A percentile compares a stretch with the other conserved stretches of the same genome.
Evolutionary conservation across 179 eudicot genomes (phyloP).

Genomic region (Gypsophila paniculata): DNA sequence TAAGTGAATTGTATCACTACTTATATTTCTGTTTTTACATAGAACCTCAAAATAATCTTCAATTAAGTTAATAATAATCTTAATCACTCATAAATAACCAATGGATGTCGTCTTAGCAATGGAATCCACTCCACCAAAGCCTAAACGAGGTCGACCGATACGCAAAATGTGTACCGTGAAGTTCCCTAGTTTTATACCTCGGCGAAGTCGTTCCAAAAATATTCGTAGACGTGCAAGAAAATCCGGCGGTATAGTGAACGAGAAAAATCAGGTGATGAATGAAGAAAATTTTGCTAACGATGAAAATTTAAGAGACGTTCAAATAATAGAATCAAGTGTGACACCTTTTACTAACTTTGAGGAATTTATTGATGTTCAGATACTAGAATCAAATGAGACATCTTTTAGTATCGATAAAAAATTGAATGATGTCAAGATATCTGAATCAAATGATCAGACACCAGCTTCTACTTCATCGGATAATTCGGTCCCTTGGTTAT

Average conservation of each 20-base stretch:
- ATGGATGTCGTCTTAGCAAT: background rate
- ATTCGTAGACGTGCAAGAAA: background rate
- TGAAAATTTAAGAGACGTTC: background rate
- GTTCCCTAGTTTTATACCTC: background rate
- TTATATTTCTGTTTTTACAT: too few relatives aligned
- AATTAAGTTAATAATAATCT: too few relatives aligned
- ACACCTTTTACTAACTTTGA: background rate
- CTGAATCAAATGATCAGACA: background rate
- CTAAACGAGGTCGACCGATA: background rate
- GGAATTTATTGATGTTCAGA: background rate
- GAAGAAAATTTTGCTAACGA: background rate
- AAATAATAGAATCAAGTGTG: background rate
- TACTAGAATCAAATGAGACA: background rate
- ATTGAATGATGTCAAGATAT: background rate
- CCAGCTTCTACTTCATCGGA: background rate
- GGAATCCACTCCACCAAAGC: background rate
- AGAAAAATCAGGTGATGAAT: background rate
- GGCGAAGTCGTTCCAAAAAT: background rate
- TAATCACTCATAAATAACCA: background rate
- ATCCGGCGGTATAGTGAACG: too few relatives aligned
- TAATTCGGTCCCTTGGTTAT: background rate
- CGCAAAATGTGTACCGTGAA: background rate
- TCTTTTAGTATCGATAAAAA: background rate
- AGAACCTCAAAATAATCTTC: too few relatives aligned
- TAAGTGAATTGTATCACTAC: too few relatives aligned